Evolutionary conservation across 208 protist genomes (phyloP).

Genomic region (Novymonas esmeraldas): DNA sequence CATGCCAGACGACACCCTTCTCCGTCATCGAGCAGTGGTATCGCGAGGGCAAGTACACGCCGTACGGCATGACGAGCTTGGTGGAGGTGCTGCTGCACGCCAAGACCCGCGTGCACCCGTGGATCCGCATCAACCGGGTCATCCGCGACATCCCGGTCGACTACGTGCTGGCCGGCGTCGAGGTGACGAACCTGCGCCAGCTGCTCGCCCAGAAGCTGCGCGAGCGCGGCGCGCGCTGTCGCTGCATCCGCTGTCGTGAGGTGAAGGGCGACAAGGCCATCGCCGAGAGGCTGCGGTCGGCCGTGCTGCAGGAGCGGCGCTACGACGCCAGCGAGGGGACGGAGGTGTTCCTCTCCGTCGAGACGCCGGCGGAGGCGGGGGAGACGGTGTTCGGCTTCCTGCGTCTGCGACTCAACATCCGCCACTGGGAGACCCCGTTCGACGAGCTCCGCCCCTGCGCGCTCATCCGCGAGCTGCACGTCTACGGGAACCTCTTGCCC

Average conservation of each 20-base stretch:
- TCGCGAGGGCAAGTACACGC: slow-evolving; percentile 93
- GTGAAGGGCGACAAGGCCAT: slow-evolving; percentile 75
- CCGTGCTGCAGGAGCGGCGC: slow-evolving; percentile 54
- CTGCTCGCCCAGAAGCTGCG: slow-evolving; percentile 91
- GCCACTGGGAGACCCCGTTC: slow-evolving; percentile 93
- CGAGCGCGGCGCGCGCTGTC: slow-evolving; percentile 87
- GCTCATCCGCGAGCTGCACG: slow-evolving; percentile 98
- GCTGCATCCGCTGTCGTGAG: slow-evolving; percentile 96
- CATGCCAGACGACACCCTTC: slow-evolving; percentile 99
- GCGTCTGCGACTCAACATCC: slow-evolving; percentile 69
- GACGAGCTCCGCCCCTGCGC: slow-evolving; percentile 90
- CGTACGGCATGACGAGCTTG: slow-evolving; percentile 90
- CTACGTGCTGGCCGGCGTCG: slow-evolving; percentile 97
- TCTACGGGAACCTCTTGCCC: slow-evolving; percentile 90
- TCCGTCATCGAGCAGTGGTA: slow-evolving; percentile 98
- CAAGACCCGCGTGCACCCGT: slow-evolving; percentile 97
- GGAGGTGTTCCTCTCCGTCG: slow-evolving; percentile 83
- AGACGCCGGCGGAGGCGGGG: slow-evolving; percentile 54
- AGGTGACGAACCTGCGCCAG: slow-evolving; percentile 98
- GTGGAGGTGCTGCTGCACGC: slow-evolving; percentile 96
- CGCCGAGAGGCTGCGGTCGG: slow-evolving; percentile 42
- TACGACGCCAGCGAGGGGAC: slow-evolving; percentile 76
- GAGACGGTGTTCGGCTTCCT: slow-evolving; percentile 82
- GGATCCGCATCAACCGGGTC: slow-evolving; percentile 98
- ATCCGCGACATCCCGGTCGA: slow-evolving; percentile 98